Percentiles rank a stretch among this genome's conserved stretches.
phyloP scores from a whole-genome alignment of 352 stramenopile species.

The Phytophthora crassamura region DNA sequence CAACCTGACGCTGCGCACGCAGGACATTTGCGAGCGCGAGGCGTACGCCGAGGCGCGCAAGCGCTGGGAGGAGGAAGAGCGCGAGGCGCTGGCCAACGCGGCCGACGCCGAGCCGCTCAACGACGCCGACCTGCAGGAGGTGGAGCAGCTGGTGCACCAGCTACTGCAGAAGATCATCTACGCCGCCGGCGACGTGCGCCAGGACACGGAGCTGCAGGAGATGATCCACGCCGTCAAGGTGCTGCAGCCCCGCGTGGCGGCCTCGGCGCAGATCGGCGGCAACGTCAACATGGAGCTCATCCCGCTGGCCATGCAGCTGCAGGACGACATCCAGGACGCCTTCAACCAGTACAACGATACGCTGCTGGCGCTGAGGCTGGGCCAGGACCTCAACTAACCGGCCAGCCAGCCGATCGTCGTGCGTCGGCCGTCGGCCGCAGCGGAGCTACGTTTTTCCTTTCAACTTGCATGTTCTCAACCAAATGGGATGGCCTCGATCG shows the following conservation, averaged over 20 bases:
- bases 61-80: constrained; percentile 90
- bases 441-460: constrained; percentile 32
- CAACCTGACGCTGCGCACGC: constrained; percentile 87
- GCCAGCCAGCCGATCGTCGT: constrained; percentile 21
- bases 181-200: constrained; percentile 82
- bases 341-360: constrained; percentile 94
- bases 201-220: constrained; percentile 89
- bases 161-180: constrained; percentile 92
- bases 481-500: constrained; percentile 37
- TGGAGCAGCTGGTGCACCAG: constrained; percentile 89
- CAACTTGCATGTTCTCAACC: constrained; percentile 33
- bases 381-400: constrained; percentile 84
- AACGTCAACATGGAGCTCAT: constrained; percentile 91
- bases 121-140: constrained; percentile 88
- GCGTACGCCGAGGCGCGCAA: constrained; percentile 88
- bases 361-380: constrained; percentile 81
- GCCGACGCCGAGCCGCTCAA: constrained; percentile 87
- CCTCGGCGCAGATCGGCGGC: constrained; percentile 85
- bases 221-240: constrained; percentile 93
- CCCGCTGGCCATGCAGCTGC: constrained; percentile 88
- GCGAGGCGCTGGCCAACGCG: constrained; percentile 84
- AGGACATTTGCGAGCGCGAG: constrained; percentile 89
- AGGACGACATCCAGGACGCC: constrained; percentile 91
- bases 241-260: constrained; percentile 80
- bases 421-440: constrained; percentile 16